Percentiles rank a stretch among this genome's conserved stretches.
Conservation (phyloP, 345 rosid genomes). For the rapeseed (Brassica napus) region Da-Ae NC_063434.1:21328001-21328500, state of each 20-base stretch:
- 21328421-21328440: too few relatives aligned
- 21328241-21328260: not conserved
- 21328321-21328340: too few relatives aligned
- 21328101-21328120: slow-evolving; percentile 5
- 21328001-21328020: slow-evolving; percentile 52
- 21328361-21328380: too few relatives aligned
- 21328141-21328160: not conserved
- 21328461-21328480: too few relatives aligned
- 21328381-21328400: too few relatives aligned
- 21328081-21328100: slow-evolving; percentile 29
- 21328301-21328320: too few relatives aligned
- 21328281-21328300: too few relatives aligned
- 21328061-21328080: slow-evolving; percentile 73
- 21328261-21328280: too few relatives aligned
- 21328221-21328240: not conserved
- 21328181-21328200: not conserved
- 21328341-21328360: too few relatives aligned
- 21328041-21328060: slow-evolving; percentile 46
- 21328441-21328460: too few relatives aligned
- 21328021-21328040: slow-evolving; percentile 44
- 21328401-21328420: too few relatives aligned
- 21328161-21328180: not conserved
- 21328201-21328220: not conserved
- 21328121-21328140: not conserved
- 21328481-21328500: too few relatives aligned